phyloP scores from a whole-genome alignment of 306 rosid species.

The Senna tora region DNA sequence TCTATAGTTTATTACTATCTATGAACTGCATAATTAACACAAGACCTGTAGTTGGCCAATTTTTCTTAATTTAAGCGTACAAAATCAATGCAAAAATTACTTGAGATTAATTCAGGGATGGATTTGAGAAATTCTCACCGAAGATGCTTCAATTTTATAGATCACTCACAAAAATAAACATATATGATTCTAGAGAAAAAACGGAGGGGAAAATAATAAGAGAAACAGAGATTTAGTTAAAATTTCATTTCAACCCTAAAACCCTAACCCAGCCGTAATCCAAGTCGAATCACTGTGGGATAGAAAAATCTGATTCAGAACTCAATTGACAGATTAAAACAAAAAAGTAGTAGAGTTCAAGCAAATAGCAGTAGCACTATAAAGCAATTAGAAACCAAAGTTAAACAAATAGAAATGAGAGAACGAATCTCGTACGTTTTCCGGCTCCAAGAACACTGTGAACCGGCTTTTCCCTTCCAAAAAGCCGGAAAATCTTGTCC shows the following conservation, averaged over 20 bases:
- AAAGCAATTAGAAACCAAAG: background rate
- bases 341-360: background rate
- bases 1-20: background rate
- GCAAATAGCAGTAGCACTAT: background rate
- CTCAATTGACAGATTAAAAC: background rate
- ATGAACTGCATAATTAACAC: background rate
- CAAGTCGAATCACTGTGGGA: background rate
- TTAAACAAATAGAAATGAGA: background rate
- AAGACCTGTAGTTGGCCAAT: background rate
- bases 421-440: constrained; percentile 59
- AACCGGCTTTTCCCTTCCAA: constrained; percentile 84
- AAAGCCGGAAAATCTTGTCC: constrained; percentile 66
- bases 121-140: background rate
- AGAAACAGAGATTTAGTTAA: background rate
- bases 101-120: background rate
- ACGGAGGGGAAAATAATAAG: too few relatives aligned
- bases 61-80: background rate
- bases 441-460: constrained; percentile 91
- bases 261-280: constrained; percentile 31
- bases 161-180: background rate
- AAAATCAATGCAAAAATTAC: background rate
- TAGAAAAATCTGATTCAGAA: background rate
- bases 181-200: background rate
- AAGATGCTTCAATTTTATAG: background rate
- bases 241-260: constrained; percentile 35